These are phyloP conservation scores for Hypholoma sublateritium DNA, from an alignment of 768 basidiomycete genomes.

Conservation along the genomic window DNA sequence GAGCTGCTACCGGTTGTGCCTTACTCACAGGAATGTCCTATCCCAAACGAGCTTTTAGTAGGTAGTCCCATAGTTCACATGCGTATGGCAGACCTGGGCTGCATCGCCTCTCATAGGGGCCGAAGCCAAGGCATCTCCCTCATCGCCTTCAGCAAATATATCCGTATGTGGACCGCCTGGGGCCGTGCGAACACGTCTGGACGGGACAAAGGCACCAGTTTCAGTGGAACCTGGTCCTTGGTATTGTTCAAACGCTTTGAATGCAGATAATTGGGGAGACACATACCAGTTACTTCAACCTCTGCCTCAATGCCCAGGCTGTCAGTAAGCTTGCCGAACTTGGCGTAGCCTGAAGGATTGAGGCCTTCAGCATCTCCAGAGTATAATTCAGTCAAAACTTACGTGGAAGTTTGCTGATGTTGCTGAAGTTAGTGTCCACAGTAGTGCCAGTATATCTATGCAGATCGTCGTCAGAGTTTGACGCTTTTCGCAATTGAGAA, in stretches of 20 bases:
- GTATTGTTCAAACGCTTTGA: neutral
- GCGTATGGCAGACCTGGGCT: constrained; percentile 7
- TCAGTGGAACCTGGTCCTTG: too few relatives aligned
- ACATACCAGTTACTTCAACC: constrained; percentile 2
- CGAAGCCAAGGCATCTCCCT: constrained; percentile 57
- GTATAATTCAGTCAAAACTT: constrained; percentile 18
- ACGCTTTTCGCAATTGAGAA: neutral
- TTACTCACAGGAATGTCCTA: too few relatives aligned
- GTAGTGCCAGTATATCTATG: constrained; percentile 71
- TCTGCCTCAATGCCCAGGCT: constrained; percentile 14
- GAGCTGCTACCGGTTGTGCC: neutral
- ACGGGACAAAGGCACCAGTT: constrained; percentile 45
- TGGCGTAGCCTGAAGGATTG: constrained; percentile 57
- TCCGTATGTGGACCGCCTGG: constrained; percentile 53
- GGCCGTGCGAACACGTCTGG: constrained; percentile 54
- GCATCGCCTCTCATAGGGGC: constrained; percentile 44
- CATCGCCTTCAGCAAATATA: constrained; percentile 47
- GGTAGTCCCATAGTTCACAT: neutral
- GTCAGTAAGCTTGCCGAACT: constrained; percentile 59
- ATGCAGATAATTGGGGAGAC: neutral
- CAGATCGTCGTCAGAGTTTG: neutral
- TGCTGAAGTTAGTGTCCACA: constrained; percentile 73
- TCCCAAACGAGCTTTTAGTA: too few relatives aligned
- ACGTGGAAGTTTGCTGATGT: constrained; percentile 78
- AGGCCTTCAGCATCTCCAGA: neutral